Base-by-base conservation (phyloP, 768 basidiomycete genomes). In the Boletus bicolor region DNA sequence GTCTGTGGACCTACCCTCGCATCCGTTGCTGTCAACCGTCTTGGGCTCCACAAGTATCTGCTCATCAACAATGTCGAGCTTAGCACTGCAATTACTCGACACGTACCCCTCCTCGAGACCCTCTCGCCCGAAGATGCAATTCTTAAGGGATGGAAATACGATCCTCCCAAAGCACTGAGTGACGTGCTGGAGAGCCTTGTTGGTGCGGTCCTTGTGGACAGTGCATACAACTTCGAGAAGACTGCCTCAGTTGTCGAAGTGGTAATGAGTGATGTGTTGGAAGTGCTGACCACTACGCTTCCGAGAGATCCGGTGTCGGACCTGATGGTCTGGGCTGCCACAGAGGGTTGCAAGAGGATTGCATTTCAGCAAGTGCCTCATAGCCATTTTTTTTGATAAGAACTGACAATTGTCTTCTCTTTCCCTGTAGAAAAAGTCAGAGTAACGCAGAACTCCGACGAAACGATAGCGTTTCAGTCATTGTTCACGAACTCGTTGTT, bases 111-210 rank as follows among this genome's bases (percentile, higher is more conserved):
- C 24, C 77, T 93, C 1, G 75, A 81, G 60, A 69, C 73, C 1
- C 75, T 84, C 44, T 75, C 84, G 0, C 78, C 76, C 0, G 77
- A 79, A 46, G 83, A 89, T 45, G 82, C 90, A 19, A 80, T 92
- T 44, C 68, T 79, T 12, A 77, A 80, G 36, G 84, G 87, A 7
- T 94, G 91, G 92, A 82, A 82, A 62, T 87, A 85, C 58, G 87
- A 92, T 62, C 91, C 92, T 9, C 92, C 93, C 0, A 96, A 96
- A 71, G 86, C 82, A 7, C 72, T 93, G 34, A 87, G 89, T 53
- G 93, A 96, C 65, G 81, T 92, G 5, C 78, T 95, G 51, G 93
- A 96, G 72, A 89, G 91, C 51, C 72, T 95, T 6, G 74, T 93
- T 35, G 93, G 91, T 1, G 92, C 91, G 3, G 76, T 96, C 19